A percentile compares a stretch with the other conserved stretches of the same genome.
Conservation (phyloP, 1,284 basidiomycete genomes). For the Bothia castanella region DNA sequence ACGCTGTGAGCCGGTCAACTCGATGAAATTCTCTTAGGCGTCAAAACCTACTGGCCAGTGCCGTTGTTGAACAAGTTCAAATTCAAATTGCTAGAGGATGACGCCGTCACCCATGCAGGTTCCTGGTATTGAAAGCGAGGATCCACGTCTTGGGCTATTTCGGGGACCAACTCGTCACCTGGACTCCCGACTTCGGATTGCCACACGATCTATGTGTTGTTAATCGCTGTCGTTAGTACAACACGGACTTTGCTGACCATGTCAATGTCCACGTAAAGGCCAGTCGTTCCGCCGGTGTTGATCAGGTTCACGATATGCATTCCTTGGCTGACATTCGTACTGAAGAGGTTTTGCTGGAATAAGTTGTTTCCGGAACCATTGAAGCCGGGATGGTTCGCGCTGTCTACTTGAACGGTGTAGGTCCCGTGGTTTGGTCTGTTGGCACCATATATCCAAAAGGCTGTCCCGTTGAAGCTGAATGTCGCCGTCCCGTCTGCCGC, state of each 20-base stretch:
- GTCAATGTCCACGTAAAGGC: slow-evolving; percentile 30
- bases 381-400: slow-evolving; percentile 4
- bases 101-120: slow-evolving; percentile 21
- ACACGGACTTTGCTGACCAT: slow-evolving; percentile 21
- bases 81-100: slow-evolving; percentile 10
- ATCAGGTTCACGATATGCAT: slow-evolving; percentile 27
- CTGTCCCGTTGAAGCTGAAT: slow-evolving; percentile 36
- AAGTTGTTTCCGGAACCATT: slow-evolving; percentile 15
- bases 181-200: slow-evolving; percentile 24
- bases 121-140: slow-evolving; percentile 24
- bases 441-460: slow-evolving; percentile 34
- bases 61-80: slow-evolving; percentile 24
- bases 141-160: slow-evolving; percentile 24
- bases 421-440: slow-evolving; percentile 31
- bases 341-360: slow-evolving; percentile 30
- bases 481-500: slow-evolving; percentile 24
- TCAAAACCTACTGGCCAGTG: slow-evolving; percentile 31
- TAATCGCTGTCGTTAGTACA: background rate
- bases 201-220: slow-evolving; percentile 26
- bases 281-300: slow-evolving; percentile 24
- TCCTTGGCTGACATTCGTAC: slow-evolving; percentile 22
- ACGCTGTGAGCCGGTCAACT: slow-evolving; percentile 17
- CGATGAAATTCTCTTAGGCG: background rate
- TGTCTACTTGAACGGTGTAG: slow-evolving; percentile 32
- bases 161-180: slow-evolving; percentile 17